Conservation (phyloP, 2,329 filamentous ascomycete genomes). For the Botrytis fabae region DNA sequence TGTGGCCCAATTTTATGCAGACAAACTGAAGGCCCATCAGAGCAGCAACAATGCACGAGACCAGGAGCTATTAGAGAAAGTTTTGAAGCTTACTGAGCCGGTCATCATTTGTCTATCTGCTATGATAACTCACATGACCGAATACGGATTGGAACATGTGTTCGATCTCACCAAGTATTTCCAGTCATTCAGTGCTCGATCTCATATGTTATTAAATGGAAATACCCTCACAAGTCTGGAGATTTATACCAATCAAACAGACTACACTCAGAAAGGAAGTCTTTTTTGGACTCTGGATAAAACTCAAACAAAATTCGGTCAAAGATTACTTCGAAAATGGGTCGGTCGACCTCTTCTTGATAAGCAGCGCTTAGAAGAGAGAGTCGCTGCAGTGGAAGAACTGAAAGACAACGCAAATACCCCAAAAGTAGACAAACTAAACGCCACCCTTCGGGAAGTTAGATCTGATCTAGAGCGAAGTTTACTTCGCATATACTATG, state of each 20-base stretch:
- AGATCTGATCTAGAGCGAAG: conserved; percentile 88
- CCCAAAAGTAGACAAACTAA: conserved; percentile 70
- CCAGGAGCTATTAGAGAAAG: conserved; percentile 75
- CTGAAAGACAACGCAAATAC: conserved; percentile 69
- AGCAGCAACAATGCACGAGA: conserved; percentile 55
- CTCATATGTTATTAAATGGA: conserved; percentile 94
- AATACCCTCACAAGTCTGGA: conserved; percentile 93
- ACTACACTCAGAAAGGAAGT: conserved; percentile 80
- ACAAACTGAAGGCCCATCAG: conserved; percentile 67
- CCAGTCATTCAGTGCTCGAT: conserved; percentile 87
- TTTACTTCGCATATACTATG: conserved; percentile 94
- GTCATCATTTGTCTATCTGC: conserved; percentile 91
- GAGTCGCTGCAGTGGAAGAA: conserved; percentile 84
- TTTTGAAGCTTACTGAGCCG: conserved; percentile 78
- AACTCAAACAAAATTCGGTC: conserved; percentile 86
- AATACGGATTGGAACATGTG: conserved; percentile 92
- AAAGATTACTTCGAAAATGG: conserved; percentile 88
- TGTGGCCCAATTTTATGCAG: conserved; percentile 89
- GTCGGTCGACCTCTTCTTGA: conserved; percentile 87
- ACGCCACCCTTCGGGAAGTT: conserved; percentile 67
- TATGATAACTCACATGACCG: conserved; percentile 90
- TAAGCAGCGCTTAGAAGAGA: conserved; percentile 69
- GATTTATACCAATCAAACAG: conserved; percentile 92
- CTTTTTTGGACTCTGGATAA: conserved; percentile 95
- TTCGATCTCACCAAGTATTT: conserved; percentile 98